These are phyloP conservation scores for Chrysosporium queenslandicum DNA, from an alignment of 2,329 filamentous ascomycete species.

Conservation along the genomic window DNA sequence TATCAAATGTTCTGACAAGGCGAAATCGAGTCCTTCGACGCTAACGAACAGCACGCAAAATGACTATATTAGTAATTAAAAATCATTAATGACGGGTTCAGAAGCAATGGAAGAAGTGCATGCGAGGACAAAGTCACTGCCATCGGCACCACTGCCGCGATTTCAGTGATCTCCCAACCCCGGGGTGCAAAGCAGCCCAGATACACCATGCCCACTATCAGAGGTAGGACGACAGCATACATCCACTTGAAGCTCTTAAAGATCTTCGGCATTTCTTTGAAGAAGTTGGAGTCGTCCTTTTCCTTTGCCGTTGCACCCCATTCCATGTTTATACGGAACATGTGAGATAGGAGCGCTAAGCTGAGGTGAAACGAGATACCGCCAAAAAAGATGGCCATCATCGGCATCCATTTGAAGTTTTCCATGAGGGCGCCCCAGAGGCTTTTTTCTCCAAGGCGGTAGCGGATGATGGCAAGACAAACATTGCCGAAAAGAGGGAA, in stretches of 20 bases:
- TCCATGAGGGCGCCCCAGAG: constrained; percentile 44
- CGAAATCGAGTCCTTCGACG: not conserved
- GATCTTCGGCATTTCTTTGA: constrained; percentile 71
- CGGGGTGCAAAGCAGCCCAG: constrained; percentile 23
- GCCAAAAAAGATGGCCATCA: constrained; percentile 67
- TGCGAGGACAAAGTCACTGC: constrained; percentile 18
- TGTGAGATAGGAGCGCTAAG: constrained; percentile 68
- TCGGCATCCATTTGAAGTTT: constrained; percentile 54
- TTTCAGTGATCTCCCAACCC: constrained; percentile 34
- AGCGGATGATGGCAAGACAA: constrained; percentile 52
- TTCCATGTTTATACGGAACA: constrained; percentile 76
- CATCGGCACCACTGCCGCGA: constrained; percentile 19
- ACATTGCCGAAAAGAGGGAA: constrained; percentile 55
- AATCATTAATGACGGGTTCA: constrained; percentile 21
- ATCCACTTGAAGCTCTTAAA: constrained; percentile 68
- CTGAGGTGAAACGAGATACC: constrained; percentile 62
- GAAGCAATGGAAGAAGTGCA: constrained; percentile 18
- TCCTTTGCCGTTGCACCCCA: constrained; percentile 83
- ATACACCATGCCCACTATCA: constrained; percentile 23
- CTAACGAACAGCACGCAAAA: not conserved
- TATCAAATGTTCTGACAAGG: not conserved
- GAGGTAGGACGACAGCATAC: constrained; percentile 35
- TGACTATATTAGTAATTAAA: constrained; percentile 18
- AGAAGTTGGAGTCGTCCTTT: constrained; percentile 63
- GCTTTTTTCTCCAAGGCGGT: constrained; percentile 47